Evolutionary conservation across 441 rosid species (phyloP).

Genomic region (Erysimum cheiri): DNA sequence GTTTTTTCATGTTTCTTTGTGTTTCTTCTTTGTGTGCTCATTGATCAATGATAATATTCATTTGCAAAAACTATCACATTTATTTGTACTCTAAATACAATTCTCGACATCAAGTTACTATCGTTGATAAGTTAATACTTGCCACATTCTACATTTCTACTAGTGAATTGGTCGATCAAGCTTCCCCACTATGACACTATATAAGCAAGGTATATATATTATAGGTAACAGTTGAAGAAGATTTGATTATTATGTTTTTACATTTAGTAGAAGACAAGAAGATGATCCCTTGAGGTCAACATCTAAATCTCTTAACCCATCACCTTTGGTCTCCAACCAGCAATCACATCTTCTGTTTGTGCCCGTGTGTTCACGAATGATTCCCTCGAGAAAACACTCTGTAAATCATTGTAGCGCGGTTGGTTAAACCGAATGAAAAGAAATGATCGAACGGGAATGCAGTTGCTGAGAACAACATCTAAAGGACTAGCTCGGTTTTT

Average conservation of each 20-base stretch:
- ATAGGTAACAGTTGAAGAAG: slow-evolving; percentile 1
- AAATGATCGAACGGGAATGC: background rate
- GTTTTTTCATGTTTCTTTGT: too few relatives aligned
- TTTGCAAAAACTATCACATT: too few relatives aligned
- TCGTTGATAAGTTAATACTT: too few relatives aligned
- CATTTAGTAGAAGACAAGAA: slow-evolving; percentile 20
- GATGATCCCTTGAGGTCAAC: slow-evolving; percentile 28
- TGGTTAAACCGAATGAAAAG: background rate
- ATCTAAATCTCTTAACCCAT: slow-evolving; percentile 50
- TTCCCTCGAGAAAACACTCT: slow-evolving; percentile 65
- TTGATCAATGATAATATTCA: too few relatives aligned
- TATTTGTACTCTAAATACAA: too few relatives aligned
- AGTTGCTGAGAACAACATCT: slow-evolving; percentile 1
- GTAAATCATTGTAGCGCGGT: slow-evolving; percentile 21
- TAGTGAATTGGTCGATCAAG: too few relatives aligned
- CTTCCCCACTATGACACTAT: background rate
- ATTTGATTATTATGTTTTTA: slow-evolving; percentile 13
- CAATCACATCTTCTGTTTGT: slow-evolving; percentile 65
- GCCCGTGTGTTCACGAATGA: slow-evolving; percentile 64
- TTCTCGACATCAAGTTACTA: too few relatives aligned
- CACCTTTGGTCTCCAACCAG: slow-evolving; percentile 86
- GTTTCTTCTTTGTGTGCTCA: too few relatives aligned
- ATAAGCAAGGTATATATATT: background rate
- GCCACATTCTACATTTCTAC: too few relatives aligned
- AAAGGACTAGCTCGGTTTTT: background rate